A percentile compares a stretch with the other conserved stretches of the same genome.
phyloP scores from a whole-genome alignment of 2,329 filamentous ascomycete species.

The Erysiphe pulchra region DNA sequence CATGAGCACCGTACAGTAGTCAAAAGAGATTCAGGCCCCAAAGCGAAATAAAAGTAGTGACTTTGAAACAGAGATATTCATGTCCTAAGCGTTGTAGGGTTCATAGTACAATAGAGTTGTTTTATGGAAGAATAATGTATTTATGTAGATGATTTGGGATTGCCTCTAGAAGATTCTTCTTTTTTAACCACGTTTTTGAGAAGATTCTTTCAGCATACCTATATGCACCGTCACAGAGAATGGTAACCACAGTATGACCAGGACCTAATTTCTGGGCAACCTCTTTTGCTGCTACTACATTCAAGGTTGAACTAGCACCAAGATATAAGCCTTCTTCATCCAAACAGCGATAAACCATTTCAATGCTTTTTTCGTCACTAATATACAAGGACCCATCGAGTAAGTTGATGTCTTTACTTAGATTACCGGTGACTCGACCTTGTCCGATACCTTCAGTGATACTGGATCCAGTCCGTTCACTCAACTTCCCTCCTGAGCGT shows the following conservation, averaged over 20 bases:
- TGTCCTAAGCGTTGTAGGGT: no score
- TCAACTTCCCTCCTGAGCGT: constrained; percentile 54
- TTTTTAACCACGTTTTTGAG: constrained; percentile 67
- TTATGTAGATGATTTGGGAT: no score
- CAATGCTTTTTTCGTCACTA: constrained; percentile 78
- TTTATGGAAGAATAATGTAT: no score
- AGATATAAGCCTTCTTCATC: constrained; percentile 92
- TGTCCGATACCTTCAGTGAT: constrained; percentile 98
- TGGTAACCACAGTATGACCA: constrained; percentile 76
- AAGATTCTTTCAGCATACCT: constrained; percentile 87
- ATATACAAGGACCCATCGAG: constrained; percentile 70
- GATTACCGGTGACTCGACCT: constrained; percentile 85
- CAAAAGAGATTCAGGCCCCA: no score
- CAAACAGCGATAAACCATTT: constrained; percentile 90
- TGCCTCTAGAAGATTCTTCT: no score
- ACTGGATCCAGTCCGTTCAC: constrained; percentile 58
- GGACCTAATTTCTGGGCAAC: constrained; percentile 73
- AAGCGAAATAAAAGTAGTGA: no score
- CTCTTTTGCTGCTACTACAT: constrained; percentile 87
- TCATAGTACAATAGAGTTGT: no score
- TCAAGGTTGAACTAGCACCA: constrained; percentile 77
- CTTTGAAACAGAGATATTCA: no score
- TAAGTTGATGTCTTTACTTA: constrained; percentile 59
- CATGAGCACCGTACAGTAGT: no score
- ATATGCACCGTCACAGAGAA: constrained; percentile 92